Evolutionary conservation across 352 stramenopile genomes (phyloP).

Genomic region (Globisporangium sylvaticum): DNA sequence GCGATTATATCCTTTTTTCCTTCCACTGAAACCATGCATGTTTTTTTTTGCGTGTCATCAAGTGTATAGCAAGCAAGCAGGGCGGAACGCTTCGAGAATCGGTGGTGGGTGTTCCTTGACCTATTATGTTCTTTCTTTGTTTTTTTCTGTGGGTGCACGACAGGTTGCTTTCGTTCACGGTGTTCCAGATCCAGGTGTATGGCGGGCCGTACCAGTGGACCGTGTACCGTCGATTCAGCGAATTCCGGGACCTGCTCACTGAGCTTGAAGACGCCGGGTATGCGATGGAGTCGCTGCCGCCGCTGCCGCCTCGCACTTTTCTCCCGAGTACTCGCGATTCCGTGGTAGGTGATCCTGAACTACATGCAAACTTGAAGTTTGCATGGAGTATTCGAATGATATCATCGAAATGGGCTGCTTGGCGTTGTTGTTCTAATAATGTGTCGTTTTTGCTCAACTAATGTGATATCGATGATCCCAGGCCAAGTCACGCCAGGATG

Average conservation of each 20-base stretch:
- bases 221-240: constrained; percentile 81
- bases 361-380: neutral
- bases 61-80: neutral
- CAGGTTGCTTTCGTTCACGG: constrained; percentile 72
- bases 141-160: constrained; percentile 30
- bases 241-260: constrained; percentile 64
- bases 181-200: constrained; percentile 83
- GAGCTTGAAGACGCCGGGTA: constrained; percentile 45
- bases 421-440: constrained; percentile 1
- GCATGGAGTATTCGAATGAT: neutral
- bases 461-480: neutral
- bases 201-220: constrained; percentile 84
- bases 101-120: constrained; percentile 15
- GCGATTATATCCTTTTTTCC: constrained; percentile 37
- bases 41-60: constrained; percentile 4
- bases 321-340: constrained; percentile 62
- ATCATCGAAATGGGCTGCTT: neutral
- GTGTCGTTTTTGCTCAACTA: neutral
- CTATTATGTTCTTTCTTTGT: constrained; percentile 2
- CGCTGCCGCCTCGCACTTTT: constrained; percentile 66
- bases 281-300: constrained; percentile 49
- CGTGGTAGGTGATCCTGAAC: constrained; percentile 29
- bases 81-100: constrained; percentile 2
- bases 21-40: constrained; percentile 4
- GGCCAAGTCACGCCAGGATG: constrained; percentile 71